A percentile compares a stretch with the other conserved stretches of the same genome.
Conservation (phyloP, 2,329 filamentous ascomycete genomes). For the Colletotrichum noveboracense region DNA sequence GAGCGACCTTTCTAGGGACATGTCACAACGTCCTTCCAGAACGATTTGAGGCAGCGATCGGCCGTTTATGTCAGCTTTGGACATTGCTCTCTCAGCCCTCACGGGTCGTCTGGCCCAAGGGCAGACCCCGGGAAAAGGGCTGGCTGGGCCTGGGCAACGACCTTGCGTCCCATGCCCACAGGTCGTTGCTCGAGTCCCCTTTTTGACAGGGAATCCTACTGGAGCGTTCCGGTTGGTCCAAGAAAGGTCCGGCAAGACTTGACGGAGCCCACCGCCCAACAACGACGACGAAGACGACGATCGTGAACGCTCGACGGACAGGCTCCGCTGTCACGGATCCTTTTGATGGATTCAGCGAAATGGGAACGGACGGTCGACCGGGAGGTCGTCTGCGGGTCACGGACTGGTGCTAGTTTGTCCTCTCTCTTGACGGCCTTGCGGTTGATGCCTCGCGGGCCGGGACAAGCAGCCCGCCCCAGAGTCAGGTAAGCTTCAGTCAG, state of each 20-base stretch:
- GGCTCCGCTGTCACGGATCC: slow-evolving; percentile 15
- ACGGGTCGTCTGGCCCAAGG: neutral
- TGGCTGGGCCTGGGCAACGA: neutral
- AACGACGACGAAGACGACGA: neutral
- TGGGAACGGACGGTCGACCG: slow-evolving; percentile 11
- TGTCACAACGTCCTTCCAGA: slow-evolving; percentile 26
- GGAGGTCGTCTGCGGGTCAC: slow-evolving; percentile 1
- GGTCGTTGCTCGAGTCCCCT: neutral
- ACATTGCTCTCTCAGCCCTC: neutral
- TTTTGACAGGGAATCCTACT: neutral
- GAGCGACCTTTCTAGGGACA: neutral
- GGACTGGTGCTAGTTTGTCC: neutral
- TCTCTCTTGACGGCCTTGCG: neutral
- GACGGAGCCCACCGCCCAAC: neutral
- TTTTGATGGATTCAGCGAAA: neutral
- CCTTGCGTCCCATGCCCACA: neutral
- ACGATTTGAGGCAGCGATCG: slow-evolving; percentile 17
- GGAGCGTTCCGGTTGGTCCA: slow-evolving; percentile 2
- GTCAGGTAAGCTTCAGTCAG: neutral
- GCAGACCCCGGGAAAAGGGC: neutral
- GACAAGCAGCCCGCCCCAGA: neutral
- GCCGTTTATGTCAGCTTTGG: slow-evolving; percentile 14
- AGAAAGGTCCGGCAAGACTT: neutral
- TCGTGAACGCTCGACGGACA: neutral
- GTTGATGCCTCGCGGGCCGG: neutral